Conservation (phyloP, 2,329 filamentous ascomycete species). For the Aureobasidium sp. region DNA sequence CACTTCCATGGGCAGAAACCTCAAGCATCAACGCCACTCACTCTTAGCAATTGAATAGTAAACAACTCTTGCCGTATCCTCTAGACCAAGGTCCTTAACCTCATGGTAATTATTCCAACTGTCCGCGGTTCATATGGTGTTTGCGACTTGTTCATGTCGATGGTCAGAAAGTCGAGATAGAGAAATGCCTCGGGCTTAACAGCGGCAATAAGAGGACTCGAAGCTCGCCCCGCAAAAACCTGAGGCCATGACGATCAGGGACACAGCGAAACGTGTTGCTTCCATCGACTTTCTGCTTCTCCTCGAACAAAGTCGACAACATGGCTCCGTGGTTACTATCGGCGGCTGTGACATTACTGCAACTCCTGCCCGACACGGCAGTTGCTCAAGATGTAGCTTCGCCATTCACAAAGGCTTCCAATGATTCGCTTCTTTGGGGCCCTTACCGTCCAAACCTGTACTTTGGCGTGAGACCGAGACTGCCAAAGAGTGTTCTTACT, state of each 20-base stretch:
- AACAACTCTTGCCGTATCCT: no score
- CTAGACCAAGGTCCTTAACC: no score
- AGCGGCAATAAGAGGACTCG: background rate
- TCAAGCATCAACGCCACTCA: no score
- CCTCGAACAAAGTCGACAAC: background rate
- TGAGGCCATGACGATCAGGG: conserved; percentile 6
- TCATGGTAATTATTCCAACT: no score
- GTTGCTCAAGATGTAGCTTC: conserved; percentile 15
- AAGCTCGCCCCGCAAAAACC: conserved; percentile 7
- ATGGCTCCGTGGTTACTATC: conserved; percentile 14
- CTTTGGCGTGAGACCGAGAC: conserved; percentile 77
- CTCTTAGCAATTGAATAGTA: no score
- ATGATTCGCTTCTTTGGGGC: conserved; percentile 89
- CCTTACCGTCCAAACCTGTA: conserved; percentile 91
- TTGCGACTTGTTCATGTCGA: no score
- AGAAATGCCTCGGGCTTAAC: background rate
- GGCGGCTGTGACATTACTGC: conserved; percentile 11
- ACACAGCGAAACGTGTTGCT: conserved; percentile 8
- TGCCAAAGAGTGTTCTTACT: conserved; percentile 72
- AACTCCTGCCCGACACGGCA: conserved; percentile 3
- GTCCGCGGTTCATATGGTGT: no score
- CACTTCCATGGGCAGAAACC: no score
- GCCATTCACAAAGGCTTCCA: conserved; percentile 44
- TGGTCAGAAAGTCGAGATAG: no score
- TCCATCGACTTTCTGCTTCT: background rate